A percentile compares a stretch with the other conserved stretches of the same genome.
These are phyloP conservation scores for Silene conica DNA, from an alignment of 148 eudicot species.

Conservation along the genomic window DNA sequence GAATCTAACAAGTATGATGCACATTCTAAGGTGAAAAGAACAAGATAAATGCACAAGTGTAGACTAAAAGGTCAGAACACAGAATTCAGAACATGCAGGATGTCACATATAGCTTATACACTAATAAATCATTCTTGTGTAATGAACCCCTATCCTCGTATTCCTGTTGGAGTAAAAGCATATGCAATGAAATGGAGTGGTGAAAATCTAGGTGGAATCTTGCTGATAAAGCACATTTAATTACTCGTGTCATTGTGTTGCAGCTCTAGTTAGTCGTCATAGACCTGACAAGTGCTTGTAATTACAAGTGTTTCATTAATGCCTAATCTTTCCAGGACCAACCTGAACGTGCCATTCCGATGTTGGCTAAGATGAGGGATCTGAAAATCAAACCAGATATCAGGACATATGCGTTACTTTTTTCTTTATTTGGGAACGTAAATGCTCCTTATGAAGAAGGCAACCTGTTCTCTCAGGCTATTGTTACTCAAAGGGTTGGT, in stretches of 20 bases:
- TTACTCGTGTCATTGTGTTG: neutral
- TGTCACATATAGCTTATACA: constrained; percentile 1
- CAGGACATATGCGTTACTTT: constrained; percentile 68
- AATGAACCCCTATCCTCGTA: neutral
- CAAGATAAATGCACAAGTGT: neutral
- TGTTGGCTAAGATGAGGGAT: constrained; percentile 67
- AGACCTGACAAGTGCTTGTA: neutral
- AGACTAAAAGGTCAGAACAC: neutral
- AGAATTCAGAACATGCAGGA: neutral
- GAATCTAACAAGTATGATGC: neutral
- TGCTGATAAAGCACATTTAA: neutral
- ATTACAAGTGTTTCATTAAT: neutral
- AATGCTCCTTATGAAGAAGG: constrained; percentile 89
- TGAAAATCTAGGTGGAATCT: neutral
- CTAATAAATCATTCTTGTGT: neutral
- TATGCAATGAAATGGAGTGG: neutral
- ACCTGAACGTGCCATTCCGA: constrained; percentile 76
- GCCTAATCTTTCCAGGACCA: constrained; percentile 50
- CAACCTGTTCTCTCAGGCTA: constrained; percentile 52
- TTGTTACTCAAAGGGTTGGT: constrained; percentile 56
- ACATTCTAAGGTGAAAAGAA: neutral
- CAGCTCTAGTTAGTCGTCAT: neutral
- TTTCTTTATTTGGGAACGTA: constrained; percentile 72
- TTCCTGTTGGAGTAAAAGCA: neutral
- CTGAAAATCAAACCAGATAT: constrained; percentile 47